Evolutionary conservation across 2,329 filamentous ascomycete species (phyloP).

Genomic region (Colletotrichum sp.): DNA sequence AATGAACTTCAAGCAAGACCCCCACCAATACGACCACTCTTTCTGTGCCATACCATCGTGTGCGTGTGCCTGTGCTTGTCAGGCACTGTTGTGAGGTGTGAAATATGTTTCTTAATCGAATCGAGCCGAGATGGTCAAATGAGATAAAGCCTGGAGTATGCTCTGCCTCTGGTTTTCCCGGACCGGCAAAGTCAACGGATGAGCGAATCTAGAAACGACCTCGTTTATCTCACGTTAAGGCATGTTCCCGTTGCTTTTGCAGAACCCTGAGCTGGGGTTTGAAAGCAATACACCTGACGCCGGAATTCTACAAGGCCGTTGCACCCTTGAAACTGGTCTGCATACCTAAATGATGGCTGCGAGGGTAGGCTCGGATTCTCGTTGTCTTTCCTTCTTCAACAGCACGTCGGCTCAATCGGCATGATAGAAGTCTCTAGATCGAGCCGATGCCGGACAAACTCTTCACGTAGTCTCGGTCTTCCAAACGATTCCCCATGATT

Average conservation of each 20-base stretch:
- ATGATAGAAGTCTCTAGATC: neutral
- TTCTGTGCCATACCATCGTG: neutral
- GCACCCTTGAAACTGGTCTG: neutral
- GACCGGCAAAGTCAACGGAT: neutral
- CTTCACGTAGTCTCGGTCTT: neutral
- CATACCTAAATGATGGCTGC: neutral
- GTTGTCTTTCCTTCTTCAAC: neutral
- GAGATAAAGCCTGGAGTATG: no score
- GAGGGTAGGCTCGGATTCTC: neutral
- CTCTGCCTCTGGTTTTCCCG: no score
- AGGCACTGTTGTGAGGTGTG: neutral
- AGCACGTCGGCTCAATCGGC: neutral
- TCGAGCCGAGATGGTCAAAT: no score
- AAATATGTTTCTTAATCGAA: no score
- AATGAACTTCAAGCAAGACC: conserved; percentile 30
- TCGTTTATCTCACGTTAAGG: neutral
- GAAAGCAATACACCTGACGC: neutral
- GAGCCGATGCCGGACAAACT: neutral
- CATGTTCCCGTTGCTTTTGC: neutral
- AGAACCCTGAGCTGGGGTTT: neutral
- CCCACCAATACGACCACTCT: conserved; percentile 17
- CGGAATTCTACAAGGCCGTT: neutral
- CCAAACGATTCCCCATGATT: neutral
- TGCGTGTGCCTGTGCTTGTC: neutral
- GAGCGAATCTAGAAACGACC: neutral